Evolutionary conservation across 331 rosid genomes (phyloP), one percentile per base, ranked within the genome.

Genomic region (Rhamnella rubrinervis): DNA sequence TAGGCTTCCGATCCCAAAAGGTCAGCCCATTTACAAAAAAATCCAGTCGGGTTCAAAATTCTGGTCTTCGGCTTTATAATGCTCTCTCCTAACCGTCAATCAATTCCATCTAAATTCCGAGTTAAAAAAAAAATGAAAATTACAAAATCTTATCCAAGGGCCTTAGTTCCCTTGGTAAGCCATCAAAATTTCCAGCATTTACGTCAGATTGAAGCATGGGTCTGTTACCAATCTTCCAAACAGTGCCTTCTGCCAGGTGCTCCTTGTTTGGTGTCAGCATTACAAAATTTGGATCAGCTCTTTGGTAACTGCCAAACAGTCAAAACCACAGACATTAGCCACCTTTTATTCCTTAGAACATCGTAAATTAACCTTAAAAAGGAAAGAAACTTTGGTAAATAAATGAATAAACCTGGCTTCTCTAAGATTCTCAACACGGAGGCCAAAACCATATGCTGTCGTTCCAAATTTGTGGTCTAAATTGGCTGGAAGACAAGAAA

Each of bases 271-370:
- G 97, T 15, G 99, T 91, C 75, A 95, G 91, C 96, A 95, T 91
- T 50, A 89, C 96, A 59, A 65, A 91, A 84, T 91, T 91, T 20
- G 99, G 97, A 86, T 95, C 97, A 4, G 99, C 99, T 83, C 96
- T 89, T 87, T 89, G 87, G 77, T 95, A 95, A 67, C 97, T 95
- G 91, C 79, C 72, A 66, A 64, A 39, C 53, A 1, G n/a, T 8
- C 50, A n/a, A 68, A 26, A 37, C 39, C 12, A 59, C 26, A 28
- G 70, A 58, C 35, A 17, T 55, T 6, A 53, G 25, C 10, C 25
- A 18, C 19, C 8, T 8, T 2, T 53, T 7, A 6, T 53, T n/a
- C 25, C 18, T 9, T 5, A 53, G 10, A 18, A 18, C 23, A 18
- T 53, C 25, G 2, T 21, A 53, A 6, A 53, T 5, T n/a, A 15